Evolutionary conservation across 495 filamentous ascomycete species (phyloP), one percentile per base, ranked within the genome.

Genomic region (Xylaria venustula): DNA sequence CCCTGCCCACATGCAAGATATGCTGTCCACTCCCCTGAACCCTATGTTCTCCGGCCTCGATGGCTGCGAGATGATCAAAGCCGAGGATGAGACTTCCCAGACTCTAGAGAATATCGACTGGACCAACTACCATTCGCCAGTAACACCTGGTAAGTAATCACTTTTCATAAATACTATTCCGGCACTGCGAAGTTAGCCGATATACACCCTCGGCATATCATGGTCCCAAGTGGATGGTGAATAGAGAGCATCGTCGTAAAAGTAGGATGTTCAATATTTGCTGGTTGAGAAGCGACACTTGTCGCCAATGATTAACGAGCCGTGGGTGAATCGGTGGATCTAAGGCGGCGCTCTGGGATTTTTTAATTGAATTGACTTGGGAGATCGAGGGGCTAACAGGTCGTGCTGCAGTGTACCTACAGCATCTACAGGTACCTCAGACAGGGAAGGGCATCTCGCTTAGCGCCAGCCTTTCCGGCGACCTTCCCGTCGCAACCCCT

Each of bases 61-160:
- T 32, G 86, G 84, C 62, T 81, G 91, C 56, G 87, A 92, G 67
- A 88, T 88, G 64, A 86, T 90, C 55, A 96, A 97, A 81, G 85
- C 91, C 64, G 88, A 85, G 25, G 58, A 61, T 17, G 90, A 90
- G 64, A 86, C 83, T 74, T 83, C 87, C 41, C 87, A 94, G 78
- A 86, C 85, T 68, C 83, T 95, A 63, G 87, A 90, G 48, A 83
- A 81, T 64, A 81, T 87, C 65, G 90, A 93, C 60, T 95, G 89
- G 88, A 76, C 86, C 37, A 85, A 85, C 67, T 87, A 85, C 42
- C 83, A 82, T 17, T 95, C 92, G 22, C 91, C 91, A 8, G 83
- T 98, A 81, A 94, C 92, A 70, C 94, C 94, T 85, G 90, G 93
- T 97, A 88, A 75, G 91, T 88, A 64, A 14, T 61, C 52, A 52